Evolutionary conservation across 768 basidiomycete species (phyloP), one percentile per base, ranked within the genome.

Genomic region (Mycena latifolia): DNA sequence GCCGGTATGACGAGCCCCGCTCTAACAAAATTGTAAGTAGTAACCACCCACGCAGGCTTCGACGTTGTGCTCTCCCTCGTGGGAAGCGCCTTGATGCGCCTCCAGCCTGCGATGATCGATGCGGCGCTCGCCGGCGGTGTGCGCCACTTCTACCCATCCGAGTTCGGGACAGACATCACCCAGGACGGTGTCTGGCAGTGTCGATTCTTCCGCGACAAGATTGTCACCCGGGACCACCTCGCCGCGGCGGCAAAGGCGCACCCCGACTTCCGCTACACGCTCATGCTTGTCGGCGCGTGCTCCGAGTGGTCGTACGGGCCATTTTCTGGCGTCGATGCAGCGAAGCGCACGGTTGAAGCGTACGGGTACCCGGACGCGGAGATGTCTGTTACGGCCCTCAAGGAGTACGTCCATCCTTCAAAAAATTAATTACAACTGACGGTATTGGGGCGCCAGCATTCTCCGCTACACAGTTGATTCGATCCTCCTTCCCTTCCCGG

Each of bases 101-200:
- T 63, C 11, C 61, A 63, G 45, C 54, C 61, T 33, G 61, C 33
- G 9, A 63, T 63, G 33, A 63, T 63, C 35, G 61, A 63, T 8
- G 61, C 61, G 18, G 61, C 61, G 35, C 4, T 63, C 43, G 61
- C 53, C 17, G 61, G 53, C 54, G 61, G 61, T 14, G 61, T 50
- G 12, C 46, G 53, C 25, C 53, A 63, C 33, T 63, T 63, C 61
- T 63, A 63, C 46, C 61, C 61, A 3, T 63, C 61, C 31, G 61
- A 63, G 25, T 63, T 55, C 18, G 61, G 61, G n/a, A 63, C 46
- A 2, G 53, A 63, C 25, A 24, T 55, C 20, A 12, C 29, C 4
- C 54, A 11, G 20, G 33, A 25, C 25, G 46, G 33, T n/a, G 41
- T 55, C 20, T 48, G 46, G 53, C 22, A 55, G 22, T 39, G 55